Evolutionary conservation across 352 stramenopile species (phyloP), one percentile per base, ranked within the genome.

Genomic region (Globisporangium megalacanthum): DNA sequence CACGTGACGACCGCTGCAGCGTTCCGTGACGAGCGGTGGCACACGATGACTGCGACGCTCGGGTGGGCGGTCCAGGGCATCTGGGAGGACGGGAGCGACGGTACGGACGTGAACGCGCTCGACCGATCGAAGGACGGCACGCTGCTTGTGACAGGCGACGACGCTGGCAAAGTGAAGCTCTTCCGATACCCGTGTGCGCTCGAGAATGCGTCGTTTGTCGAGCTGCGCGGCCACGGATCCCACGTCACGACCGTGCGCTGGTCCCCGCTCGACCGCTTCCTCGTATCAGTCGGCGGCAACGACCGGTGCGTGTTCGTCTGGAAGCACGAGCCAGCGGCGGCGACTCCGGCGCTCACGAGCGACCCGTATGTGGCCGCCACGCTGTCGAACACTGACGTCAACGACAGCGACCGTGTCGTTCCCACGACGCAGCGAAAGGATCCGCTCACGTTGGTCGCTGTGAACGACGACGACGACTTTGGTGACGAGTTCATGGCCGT

Each of bases 11-110:
- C 79, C 53, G 81, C 92, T 0, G 75, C 82, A 11, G 71, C 68
- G 1, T 76, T 98, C 25, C 81, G 88, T 20, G 92, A 98, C 59
- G 80, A 94, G 11, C 64, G 77, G 35, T 98, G 94, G 94, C 66
- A 94, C 52, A 96, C 89, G 4, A 81, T 95, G 63, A 97, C 89
- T 4, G 86, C 75, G 35, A 86, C 88, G 0, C 73, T 97, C 13
- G 73, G 76, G 1, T 98, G 94, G 94, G 64, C 78, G 4, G 89
- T 96, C 5, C 93, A 98, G 65, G 95, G 95, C 15, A 92, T 94
- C 22, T 94, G 84, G 84, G 79, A 88, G 53, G 61, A 75, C 49
- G 62, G 75, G 39, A 85, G 69, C 20, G 85, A 94, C 55, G 85
- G 83, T 14, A 94, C 79, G 0, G 88, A 96, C 58, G 69, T 96